Evolutionary conservation across 2,329 filamentous ascomycete species (phyloP).

Genomic region (Furcasterigmium furcatum): DNA sequence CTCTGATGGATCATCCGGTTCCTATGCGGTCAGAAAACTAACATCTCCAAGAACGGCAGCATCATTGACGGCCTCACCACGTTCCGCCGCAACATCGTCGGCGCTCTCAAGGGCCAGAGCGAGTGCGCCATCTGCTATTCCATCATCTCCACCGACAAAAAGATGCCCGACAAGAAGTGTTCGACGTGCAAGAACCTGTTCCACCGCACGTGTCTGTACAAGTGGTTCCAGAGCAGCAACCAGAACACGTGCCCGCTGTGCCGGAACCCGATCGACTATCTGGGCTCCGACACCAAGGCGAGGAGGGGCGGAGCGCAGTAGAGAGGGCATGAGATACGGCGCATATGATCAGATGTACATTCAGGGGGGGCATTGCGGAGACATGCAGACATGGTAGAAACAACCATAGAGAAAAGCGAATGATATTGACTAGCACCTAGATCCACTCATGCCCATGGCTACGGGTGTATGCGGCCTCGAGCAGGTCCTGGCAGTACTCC

Average conservation of each 20-base stretch:
- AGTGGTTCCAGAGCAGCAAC: constrained; percentile 95
- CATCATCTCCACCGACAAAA: constrained; percentile 84
- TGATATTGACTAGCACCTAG: no score
- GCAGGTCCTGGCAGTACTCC: neutral
- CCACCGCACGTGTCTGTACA: constrained; percentile 85
- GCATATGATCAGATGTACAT: no score
- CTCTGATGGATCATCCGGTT: no score
- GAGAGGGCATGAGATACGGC: neutral
- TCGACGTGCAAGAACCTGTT: constrained; percentile 92
- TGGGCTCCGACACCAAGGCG: constrained; percentile 33
- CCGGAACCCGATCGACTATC: constrained; percentile 76
- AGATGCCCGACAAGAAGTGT: constrained; percentile 88
- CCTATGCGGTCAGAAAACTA: neutral
- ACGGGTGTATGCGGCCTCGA: neutral
- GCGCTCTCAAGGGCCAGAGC: constrained; percentile 85
- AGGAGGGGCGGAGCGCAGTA: constrained; percentile 8
- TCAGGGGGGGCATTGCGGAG: no score
- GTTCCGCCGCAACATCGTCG: constrained; percentile 83
- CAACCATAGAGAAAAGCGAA: no score
- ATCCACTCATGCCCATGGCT: no score
- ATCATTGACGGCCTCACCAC: constrained; percentile 83
- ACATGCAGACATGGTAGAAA: no score
- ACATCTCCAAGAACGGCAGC: constrained; percentile 61
- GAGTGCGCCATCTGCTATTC: constrained; percentile 98
- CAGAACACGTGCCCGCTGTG: constrained; percentile 91